These are phyloP conservation scores for Apium graveolens DNA, from an alignment of 129 eudicot genomes.

Conservation along the genomic window DNA sequence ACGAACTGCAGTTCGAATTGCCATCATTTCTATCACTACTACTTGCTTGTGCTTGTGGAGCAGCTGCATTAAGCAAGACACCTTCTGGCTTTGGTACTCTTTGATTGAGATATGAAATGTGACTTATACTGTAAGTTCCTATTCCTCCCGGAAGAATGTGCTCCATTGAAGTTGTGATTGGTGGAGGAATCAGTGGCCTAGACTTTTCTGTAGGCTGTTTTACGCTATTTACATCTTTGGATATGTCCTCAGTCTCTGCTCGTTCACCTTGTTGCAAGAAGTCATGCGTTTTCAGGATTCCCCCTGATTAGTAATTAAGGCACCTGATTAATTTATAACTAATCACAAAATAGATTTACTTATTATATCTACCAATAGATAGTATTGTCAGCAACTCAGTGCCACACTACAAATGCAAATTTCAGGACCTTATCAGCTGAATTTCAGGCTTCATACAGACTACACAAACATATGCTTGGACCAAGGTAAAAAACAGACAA, in stretches of 20 bases:
- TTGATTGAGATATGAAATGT: slow-evolving; percentile 39
- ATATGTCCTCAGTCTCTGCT: slow-evolving; percentile 30
- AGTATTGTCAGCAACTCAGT: neutral
- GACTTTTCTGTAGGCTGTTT: slow-evolving; percentile 32
- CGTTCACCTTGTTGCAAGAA: slow-evolving; percentile 83
- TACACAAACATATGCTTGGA: too few relatives aligned
- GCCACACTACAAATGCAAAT: neutral
- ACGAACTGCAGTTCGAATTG: slow-evolving; percentile 71
- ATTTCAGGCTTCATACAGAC: too few relatives aligned
- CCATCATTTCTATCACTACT: slow-evolving; percentile 65
- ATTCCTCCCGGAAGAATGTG: slow-evolving; percentile 78
- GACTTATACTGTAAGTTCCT: slow-evolving; percentile 68
- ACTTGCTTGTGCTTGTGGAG: slow-evolving; percentile 22
- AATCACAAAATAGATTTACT: neutral
- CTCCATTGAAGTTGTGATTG: slow-evolving; percentile 30
- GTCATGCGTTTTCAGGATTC: slow-evolving; percentile 68
- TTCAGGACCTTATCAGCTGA: neutral
- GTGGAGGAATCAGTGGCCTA: slow-evolving; percentile 26
- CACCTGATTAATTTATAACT: neutral
- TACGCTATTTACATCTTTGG: slow-evolving; percentile 31
- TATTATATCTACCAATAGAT: neutral
- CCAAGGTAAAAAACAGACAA: too few relatives aligned
- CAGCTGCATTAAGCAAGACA: neutral
- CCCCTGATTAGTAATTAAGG: slow-evolving; percentile 29
- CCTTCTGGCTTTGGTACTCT: slow-evolving; percentile 19